A percentile compares a stretch with the other conserved stretches of the same genome.
Evolutionary conservation across 306 rosid species (phyloP).

Genomic region (Inga leiocalycina): DNA sequence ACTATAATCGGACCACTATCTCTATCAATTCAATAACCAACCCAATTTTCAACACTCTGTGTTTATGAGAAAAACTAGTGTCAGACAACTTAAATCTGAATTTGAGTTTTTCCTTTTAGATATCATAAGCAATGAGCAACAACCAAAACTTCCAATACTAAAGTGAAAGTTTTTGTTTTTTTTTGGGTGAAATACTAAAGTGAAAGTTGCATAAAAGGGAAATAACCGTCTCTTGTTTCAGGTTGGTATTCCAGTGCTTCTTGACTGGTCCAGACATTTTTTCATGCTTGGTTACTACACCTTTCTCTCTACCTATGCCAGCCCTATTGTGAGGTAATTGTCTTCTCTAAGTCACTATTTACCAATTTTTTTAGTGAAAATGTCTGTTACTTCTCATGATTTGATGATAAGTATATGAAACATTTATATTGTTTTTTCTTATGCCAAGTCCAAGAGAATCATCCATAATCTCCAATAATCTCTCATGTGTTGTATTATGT

Average conservation of each 20-base stretch:
- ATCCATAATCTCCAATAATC: not conserved
- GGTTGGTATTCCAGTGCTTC: conserved; percentile 87
- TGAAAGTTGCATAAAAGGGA: not conserved
- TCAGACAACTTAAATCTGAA: not conserved
- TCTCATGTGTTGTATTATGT: conserved; percentile 31
- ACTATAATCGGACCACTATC: too few species aligned
- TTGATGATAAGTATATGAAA: not conserved
- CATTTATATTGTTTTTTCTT: not conserved
- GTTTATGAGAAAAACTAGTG: not conserved
- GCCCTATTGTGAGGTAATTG: conserved; percentile 76
- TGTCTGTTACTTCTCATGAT: not conserved
- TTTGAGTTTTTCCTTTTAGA: not conserved
- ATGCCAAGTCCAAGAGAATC: not conserved
- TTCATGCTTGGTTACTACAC: conserved; percentile 82
- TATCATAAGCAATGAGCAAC: not conserved
- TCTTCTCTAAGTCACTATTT: conserved; percentile 2
- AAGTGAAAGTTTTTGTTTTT: not conserved
- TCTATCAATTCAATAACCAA: too few species aligned
- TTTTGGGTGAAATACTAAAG: not conserved
- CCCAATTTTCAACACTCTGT: too few species aligned
- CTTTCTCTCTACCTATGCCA: conserved; percentile 66
- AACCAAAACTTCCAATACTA: not conserved
- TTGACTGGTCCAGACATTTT: conserved; percentile 88
- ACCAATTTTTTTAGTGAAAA: not conserved
- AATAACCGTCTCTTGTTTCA: conserved; percentile 37